Evolutionary conservation across 306 rosid genomes (phyloP).

Genomic region (Luffa acutangula): DNA sequence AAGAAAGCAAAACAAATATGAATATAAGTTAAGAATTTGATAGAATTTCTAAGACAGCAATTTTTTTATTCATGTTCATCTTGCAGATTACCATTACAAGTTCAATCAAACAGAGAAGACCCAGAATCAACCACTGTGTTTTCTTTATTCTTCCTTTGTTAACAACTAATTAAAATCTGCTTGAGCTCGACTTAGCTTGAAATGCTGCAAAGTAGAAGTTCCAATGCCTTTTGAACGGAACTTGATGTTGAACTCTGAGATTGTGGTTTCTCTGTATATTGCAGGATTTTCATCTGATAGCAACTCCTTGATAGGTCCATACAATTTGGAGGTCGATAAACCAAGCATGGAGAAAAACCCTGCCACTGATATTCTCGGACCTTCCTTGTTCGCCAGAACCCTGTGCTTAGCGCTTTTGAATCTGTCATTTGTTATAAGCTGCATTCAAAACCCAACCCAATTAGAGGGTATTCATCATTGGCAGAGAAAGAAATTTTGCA

Average conservation of each 20-base stretch:
- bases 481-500: background rate
- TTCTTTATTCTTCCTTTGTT: background rate
- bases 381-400: conserved; percentile 4
- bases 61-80: background rate
- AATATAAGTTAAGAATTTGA: background rate
- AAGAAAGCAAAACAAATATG: too few species aligned
- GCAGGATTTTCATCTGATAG: conserved; percentile 4
- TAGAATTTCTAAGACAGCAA: background rate
- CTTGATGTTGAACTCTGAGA: background rate
- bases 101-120: background rate
- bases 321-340: background rate
- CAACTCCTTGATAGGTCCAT: conserved; percentile 12
- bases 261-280: conserved; percentile 1
- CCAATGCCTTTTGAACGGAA: background rate
- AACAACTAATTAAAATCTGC: background rate
- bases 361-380: conserved; percentile 15
- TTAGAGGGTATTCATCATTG: too few species aligned
- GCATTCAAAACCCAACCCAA: background rate
- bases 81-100: background rate
- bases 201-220: background rate
- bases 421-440: conserved; percentile 17
- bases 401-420: conserved; percentile 12
- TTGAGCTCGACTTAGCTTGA: background rate
- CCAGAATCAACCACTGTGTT: background rate
- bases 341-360: background rate